Evolutionary conservation across 2,329 filamentous ascomycete genomes (phyloP).

Genomic region (Monilinia polystroma): DNA sequence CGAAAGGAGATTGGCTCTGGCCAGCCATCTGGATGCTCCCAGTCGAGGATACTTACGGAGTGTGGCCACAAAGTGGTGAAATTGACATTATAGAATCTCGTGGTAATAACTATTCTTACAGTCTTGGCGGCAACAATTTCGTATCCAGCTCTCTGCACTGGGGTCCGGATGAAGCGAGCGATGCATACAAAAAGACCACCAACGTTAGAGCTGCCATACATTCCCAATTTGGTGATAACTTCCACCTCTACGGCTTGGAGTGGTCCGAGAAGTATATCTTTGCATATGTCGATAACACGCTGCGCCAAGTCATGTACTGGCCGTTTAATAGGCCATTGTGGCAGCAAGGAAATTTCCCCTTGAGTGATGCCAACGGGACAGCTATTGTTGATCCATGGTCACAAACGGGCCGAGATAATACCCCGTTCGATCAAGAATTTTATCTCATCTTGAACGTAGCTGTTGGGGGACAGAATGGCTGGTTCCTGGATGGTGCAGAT

Average conservation of each 20-base stretch:
- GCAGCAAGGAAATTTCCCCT: conserved; percentile 66
- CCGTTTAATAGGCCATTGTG: conserved; percentile 70
- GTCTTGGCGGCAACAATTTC: conserved; percentile 77
- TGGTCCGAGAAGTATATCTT: conserved; percentile 89
- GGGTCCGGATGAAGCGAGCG: conserved; percentile 69
- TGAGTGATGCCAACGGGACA: conserved; percentile 63
- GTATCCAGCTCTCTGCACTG: conserved; percentile 78
- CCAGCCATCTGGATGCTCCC: conserved; percentile 92
- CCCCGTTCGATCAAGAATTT: conserved; percentile 75
- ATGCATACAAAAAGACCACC: conserved; percentile 82
- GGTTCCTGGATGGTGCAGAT: conserved; percentile 72
- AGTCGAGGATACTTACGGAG: conserved; percentile 66
- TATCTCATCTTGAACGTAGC: conserved; percentile 75
- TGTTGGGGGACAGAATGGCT: conserved; percentile 77
- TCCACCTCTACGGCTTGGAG: conserved; percentile 81
- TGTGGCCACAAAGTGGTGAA: conserved; percentile 77
- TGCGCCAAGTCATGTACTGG: conserved; percentile 77
- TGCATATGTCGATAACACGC: conserved; percentile 77
- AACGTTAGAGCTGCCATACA: conserved; percentile 73
- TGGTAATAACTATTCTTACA: conserved; percentile 77
- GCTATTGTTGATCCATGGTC: conserved; percentile 63
- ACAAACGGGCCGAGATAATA: conserved; percentile 57
- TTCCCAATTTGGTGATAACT: conserved; percentile 66
- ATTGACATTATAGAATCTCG: conserved; percentile 81
- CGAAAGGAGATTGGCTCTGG: conserved; percentile 83